Base-by-base conservation (phyloP, 176 grass and related monocot species). In the Oryza australiensis region DNA sequence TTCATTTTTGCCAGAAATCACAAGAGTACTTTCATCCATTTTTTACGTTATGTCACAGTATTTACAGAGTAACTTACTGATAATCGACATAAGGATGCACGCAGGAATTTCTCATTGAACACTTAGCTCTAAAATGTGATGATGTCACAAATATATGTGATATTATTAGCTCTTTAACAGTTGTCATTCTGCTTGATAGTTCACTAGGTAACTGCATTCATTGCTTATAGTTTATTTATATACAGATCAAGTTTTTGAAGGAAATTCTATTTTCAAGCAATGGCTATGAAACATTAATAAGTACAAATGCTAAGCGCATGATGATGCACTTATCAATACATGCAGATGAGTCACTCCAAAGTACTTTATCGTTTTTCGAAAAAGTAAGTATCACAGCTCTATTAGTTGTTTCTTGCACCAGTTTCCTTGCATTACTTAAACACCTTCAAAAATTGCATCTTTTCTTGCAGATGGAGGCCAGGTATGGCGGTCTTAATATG, bases 231-330 rank as follows among this genome's bases (percentile, higher is more conserved):
- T 77, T 66, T 81, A 13, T 82, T 86, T 43, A 57, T 49, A 55
- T 82, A 55, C 76, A 98, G 95, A 92, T 91, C 67, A 87, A 81
- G 77, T 91, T 91, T 84, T 69, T 98, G 74, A 94, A 78, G 80
- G 84, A 84, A 76, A 77, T 90, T 59, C 81, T 98, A 62, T 95
- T 87, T 93, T 84, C 90, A 81, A 83, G 72, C 83, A 81, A 66
- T 89, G 74, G 28, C 51, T 69, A 89, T 85, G 78, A 86, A 71
- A 79, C 18, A 12, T 66, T 91, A 57, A 82, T 87, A 1, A 89
- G 86, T 77, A 88, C 68, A 67, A 98, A 98, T 88, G 90, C 95
- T 63, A 98, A 83, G 70, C 84, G 90, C 30, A 98, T 98, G 95
- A 98, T 98, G 90, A 63, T 76, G 71, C 77, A 93, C 55, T 74